Base-by-base conservation (phyloP, 2,329 filamentous ascomycete genomes). In the Scedosporium dehoogii region DNA sequence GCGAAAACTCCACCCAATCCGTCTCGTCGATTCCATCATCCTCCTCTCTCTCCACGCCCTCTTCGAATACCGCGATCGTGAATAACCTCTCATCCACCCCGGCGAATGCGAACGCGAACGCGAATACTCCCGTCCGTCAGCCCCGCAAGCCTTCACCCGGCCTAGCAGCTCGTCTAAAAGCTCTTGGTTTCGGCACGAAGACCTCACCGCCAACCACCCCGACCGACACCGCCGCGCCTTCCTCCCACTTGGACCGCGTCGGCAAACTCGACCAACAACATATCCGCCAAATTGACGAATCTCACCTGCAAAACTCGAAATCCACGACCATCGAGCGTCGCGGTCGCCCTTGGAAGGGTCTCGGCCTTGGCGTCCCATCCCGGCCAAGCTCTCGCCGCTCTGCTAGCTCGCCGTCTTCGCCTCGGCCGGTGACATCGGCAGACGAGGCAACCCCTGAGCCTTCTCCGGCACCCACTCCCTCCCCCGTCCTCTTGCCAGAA, bases 321-420 rank as follows among this genome's bases (percentile, higher is more conserved):
- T 66, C 70, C 70, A 65, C 77, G 78, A 66, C 77, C 67, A 77
- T 90, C 68, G 80, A 86, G 73, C 81, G 86, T 70, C 82, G 86
- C 69, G 88, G 88, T 71, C 85, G 85, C 70, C 83, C 87, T 68
- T 91, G 88, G 88, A 89, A 84, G 77, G 86, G 85, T 72, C 80
- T 83, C 71, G 81, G 83, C 71, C 68, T 70, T 67, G 58, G 56
- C 62, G 74, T 77, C 60, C 76, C 79, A n/a, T 76, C 64, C 51
- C 65, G 63, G 62, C 42, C 66, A 16, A 33, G 53, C 41, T 61
- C 64, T 16, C 64, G 51, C 51, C 51, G 64, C 27, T 59, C 55
- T 27, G 61, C 58, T 44, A 59, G 62, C 10, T 53, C 53, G 7
- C 25, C 21, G n/a, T 25, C 59, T 4, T 58, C 42, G 6, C 46